These are phyloP conservation scores for Hymenoscyphus albidus DNA, from an alignment of 2,329 filamentous ascomycete species.

Conservation along the genomic window DNA sequence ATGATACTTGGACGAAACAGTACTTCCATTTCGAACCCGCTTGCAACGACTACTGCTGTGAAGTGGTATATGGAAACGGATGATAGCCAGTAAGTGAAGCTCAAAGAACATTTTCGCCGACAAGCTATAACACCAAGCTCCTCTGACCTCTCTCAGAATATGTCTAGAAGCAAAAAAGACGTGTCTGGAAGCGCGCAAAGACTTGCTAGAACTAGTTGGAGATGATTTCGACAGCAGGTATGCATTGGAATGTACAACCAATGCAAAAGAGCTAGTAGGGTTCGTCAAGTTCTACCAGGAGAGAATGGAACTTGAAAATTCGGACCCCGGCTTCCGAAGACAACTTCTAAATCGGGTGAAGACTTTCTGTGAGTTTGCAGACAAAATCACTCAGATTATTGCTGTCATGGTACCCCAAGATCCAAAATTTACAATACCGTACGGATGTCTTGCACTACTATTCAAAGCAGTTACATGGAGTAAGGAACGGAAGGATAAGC, in stretches of 20 bases:
- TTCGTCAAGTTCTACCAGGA: neutral
- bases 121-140: no score
- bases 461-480: neutral
- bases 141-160: neutral
- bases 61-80: no score
- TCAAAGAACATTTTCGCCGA: no score
- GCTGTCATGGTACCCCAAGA: neutral
- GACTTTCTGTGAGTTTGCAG: neutral
- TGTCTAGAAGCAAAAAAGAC: neutral
- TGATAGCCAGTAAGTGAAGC: no score
- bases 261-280: neutral
- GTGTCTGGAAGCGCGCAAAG: neutral
- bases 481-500: neutral
- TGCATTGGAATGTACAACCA: neutral
- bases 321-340: neutral
- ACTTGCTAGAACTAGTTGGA: neutral
- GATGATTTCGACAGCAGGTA: neutral
- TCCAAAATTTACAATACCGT: neutral
- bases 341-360: neutral
- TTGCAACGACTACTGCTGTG: no score
- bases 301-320: neutral
- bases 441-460: neutral
- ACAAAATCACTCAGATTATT: neutral
- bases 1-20: no score
- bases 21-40: no score